Evolutionary conservation across 495 filamentous ascomycete genomes (phyloP).

Genomic region (Pseudotulostoma volvatum): DNA sequence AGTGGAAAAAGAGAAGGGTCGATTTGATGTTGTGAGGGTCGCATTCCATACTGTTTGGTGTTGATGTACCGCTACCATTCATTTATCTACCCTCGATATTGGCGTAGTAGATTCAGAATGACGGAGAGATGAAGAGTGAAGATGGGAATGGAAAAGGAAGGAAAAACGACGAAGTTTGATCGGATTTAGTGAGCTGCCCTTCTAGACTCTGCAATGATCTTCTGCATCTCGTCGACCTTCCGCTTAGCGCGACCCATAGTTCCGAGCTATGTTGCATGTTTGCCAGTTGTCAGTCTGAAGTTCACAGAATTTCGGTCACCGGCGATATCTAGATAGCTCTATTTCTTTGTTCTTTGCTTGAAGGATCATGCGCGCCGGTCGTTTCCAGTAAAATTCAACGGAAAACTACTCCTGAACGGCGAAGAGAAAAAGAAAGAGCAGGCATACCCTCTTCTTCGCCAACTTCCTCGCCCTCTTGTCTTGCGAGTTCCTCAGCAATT

Average conservation of each 20-base stretch:
- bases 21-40: no score
- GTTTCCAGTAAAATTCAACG: no score
- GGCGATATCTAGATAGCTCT: no score
- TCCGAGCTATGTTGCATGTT: constrained; percentile 68
- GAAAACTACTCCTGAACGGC: no score
- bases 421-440: no score
- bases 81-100: no score
- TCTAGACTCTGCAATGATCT: constrained; percentile 91
- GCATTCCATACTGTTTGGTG: no score
- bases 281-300: constrained; percentile 8
- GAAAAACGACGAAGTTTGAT: not conserved
- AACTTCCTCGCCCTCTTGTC: constrained; percentile 98
- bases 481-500: constrained; percentile 95
- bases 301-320: not conserved
- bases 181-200: constrained; percentile 61
- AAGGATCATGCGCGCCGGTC: no score
- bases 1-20: no score
- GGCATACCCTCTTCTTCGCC: constrained; percentile 90
- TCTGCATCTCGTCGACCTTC: constrained; percentile 97
- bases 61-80: no score
- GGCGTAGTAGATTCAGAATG: not conserved
- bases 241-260: constrained; percentile 94
- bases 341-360: no score
- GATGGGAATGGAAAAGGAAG: not conserved
- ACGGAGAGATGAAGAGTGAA: constrained; percentile 1